Conservation (phyloP, 148 eudicot genomes). For the Rhododendron henanense region DNA sequence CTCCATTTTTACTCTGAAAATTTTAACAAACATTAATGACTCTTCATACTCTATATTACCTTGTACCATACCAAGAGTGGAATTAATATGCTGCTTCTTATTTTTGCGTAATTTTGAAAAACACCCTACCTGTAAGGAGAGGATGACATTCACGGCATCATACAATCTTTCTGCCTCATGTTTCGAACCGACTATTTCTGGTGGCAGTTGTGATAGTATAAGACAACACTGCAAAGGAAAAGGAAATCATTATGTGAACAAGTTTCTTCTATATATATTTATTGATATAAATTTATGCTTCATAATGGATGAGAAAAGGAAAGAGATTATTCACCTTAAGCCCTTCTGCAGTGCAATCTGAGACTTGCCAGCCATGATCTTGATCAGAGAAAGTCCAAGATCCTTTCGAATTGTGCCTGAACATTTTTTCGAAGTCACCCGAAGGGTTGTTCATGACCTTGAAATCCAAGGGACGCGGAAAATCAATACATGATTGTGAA, state of each 20-base stretch:
- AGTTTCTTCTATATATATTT: background rate
- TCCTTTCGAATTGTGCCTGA: constrained; percentile 49
- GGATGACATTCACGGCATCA: constrained; percentile 48
- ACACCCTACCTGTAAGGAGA: constrained; percentile 38
- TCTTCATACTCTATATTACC: background rate
- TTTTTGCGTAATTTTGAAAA: background rate
- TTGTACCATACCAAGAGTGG: background rate
- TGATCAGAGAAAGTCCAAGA: constrained; percentile 55
- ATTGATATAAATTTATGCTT: background rate
- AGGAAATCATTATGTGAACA: background rate
- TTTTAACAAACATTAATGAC: background rate
- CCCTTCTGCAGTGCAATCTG: constrained; percentile 61
- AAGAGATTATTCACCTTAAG: constrained; percentile 31
- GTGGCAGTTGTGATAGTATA: constrained; percentile 33
- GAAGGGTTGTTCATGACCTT: constrained; percentile 44
- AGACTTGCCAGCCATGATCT: constrained; percentile 64
- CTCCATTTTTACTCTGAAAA: constrained; percentile 47
- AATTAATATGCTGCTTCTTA: background rate
- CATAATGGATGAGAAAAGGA: background rate
- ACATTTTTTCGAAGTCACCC: constrained; percentile 40
- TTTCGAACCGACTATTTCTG: constrained; percentile 39
- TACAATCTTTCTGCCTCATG: constrained; percentile 25
- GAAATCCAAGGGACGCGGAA: background rate
- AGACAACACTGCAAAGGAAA: constrained; percentile 28
- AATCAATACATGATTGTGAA: background rate